Conservation (phyloP, 2,329 filamentous ascomycete genomes). For the Colletotrichum scovillei region DNA sequence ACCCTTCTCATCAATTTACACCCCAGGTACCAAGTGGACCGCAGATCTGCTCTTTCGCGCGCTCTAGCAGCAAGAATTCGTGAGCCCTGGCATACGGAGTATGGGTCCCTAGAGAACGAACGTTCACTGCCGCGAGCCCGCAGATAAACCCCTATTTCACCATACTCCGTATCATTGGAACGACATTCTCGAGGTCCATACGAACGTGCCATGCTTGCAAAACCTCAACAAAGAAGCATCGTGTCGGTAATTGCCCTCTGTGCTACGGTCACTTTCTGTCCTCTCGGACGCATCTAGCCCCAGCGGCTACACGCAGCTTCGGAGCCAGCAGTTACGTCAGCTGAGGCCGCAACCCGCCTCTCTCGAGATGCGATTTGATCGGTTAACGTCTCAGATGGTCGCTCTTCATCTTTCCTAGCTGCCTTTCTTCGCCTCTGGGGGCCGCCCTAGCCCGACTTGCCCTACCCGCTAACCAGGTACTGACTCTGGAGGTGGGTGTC, state of each 20-base stretch:
- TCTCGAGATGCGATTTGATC: constrained; percentile 23
- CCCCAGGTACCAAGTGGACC: constrained; percentile 16
- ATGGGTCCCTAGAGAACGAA: not conserved
- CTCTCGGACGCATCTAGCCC: constrained; percentile 15
- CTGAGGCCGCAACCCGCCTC: constrained; percentile 12
- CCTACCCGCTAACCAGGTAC: constrained; percentile 20
- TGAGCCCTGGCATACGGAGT: not conserved
- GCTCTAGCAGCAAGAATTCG: constrained; percentile 10
- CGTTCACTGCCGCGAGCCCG: not conserved
- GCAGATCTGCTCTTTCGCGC: constrained; percentile 23
- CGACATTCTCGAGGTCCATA: not conserved
- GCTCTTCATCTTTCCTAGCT: constrained; percentile 14
- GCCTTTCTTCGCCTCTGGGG: not conserved
- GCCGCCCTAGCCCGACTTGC: not conserved
- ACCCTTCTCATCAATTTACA: not conserved
- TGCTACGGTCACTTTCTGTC: not conserved
- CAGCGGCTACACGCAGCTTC: constrained; percentile 21
- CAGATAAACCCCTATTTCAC: constrained; percentile 22
- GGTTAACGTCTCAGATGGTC: constrained; percentile 17
- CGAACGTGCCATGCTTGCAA: not conserved
- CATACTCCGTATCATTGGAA: not conserved
- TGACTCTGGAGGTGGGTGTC: not conserved
- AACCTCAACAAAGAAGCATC: constrained; percentile 1
- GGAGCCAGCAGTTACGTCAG: constrained; percentile 18
- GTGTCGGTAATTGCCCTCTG: constrained; percentile 15